Evolutionary conservation across 2,329 filamentous ascomycete genomes (phyloP).

Genomic region (Curvularia lunata): DNA sequence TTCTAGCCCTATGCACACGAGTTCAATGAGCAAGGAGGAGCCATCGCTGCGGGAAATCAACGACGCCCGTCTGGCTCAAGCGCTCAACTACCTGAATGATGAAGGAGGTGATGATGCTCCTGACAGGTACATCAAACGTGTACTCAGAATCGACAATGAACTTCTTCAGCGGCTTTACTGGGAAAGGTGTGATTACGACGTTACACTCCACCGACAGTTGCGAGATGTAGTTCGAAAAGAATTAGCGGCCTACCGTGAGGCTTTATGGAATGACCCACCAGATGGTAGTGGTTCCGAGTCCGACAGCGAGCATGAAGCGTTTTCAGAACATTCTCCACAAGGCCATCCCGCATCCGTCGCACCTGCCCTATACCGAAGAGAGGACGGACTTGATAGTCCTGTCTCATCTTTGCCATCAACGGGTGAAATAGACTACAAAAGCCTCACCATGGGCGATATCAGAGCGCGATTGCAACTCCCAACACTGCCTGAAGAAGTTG

Average conservation of each 20-base stretch:
- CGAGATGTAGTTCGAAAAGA: constrained; percentile 29
- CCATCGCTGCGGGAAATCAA: constrained; percentile 20
- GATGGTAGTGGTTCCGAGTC: constrained; percentile 15
- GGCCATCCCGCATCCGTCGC: not conserved
- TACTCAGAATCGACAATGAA: constrained; percentile 34
- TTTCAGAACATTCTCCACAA: not conserved
- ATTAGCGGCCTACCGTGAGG: constrained; percentile 22
- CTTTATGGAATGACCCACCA: constrained; percentile 8
- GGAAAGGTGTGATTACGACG: constrained; percentile 26
- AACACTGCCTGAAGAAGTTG: not conserved
- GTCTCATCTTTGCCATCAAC: constrained; percentile 40
- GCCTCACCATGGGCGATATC: constrained; percentile 29
- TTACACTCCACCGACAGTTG: constrained; percentile 27
- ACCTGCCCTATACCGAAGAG: constrained; percentile 6
- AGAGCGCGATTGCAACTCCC: constrained; percentile 42
- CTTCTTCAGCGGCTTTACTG: constrained; percentile 30
- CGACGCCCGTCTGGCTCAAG: constrained; percentile 34
- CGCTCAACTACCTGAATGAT: constrained; percentile 35
- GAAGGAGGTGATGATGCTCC: constrained; percentile 32
- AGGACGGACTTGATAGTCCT: not conserved
- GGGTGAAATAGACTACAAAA: constrained; percentile 28
- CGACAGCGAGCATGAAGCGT: not conserved
- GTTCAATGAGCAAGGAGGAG: constrained; percentile 10
- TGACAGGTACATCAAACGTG: constrained; percentile 26
- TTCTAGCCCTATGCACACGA: constrained; percentile 13